Base-by-base conservation (phyloP, 2,329 filamentous ascomycete genomes). In the Colletotrichum somersetense region DNA sequence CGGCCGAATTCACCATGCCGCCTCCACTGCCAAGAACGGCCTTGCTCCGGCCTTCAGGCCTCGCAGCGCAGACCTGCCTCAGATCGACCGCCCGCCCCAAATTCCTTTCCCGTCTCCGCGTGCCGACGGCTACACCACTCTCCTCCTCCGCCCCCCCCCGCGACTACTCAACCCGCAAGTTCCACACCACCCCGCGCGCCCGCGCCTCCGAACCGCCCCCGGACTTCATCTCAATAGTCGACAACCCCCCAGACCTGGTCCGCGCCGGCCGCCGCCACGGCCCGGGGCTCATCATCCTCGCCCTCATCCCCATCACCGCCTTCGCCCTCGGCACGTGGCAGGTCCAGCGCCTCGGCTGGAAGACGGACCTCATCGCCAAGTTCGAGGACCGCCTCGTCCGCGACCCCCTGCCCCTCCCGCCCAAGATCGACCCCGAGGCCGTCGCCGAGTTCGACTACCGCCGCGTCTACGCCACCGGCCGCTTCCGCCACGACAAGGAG, bases 271-370 rank as follows among this genome's bases (percentile, higher is more conserved):
- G 89, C 76, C 85, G 83, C 48, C 95, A 98, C 85, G 93, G 94
- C 1, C 91, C 91, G 0, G 95, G 95, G 0, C 87, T 97, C 12
- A 90, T 96, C 46, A 86, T 97, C 73, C 89, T 97, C 14, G 93
- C 94, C 52, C 83, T 97, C 64, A 98, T 99, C 77, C 96, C 96
- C 61, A 83, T 97, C 72, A 98, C 95, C 1, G 94, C 96, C 14
- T 97, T 99, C 81, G 85, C 87, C 66, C 91, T 99, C 20, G 96
- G 96, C 40, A 94, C 94, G 74, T 99, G 96, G 96, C 96, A 99
- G 81, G 93, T 99, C 66, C 91, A 97, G 81, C 92, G 96, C 14
- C 89, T 99, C 1, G 90, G 91, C 71, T 97, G 96, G 95, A 99
- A 99, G 81, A 95, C 94, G 5, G 93, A 97, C 57, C 87, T 99